Evolutionary conservation across 2,329 filamentous ascomycete genomes (phyloP).

Genomic region (Xylaria arbuscula): DNA sequence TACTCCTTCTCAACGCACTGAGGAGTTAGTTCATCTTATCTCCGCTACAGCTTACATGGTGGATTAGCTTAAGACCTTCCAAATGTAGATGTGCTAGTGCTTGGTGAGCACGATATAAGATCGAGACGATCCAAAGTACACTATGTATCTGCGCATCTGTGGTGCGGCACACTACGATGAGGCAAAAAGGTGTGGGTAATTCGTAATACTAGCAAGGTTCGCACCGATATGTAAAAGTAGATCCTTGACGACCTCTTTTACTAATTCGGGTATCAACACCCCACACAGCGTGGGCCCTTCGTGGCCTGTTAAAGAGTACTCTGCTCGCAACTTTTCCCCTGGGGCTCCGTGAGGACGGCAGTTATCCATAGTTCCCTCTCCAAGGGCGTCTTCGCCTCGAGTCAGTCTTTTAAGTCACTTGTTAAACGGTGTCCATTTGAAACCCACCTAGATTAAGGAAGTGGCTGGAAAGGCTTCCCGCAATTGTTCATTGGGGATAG

Average conservation of each 20-base stretch:
- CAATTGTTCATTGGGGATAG: not conserved
- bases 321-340: slow-evolving; percentile 1
- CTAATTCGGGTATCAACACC: slow-evolving; percentile 19
- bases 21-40: slow-evolving; percentile 18
- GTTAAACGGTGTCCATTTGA: not conserved
- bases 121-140: not conserved
- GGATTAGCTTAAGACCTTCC: slow-evolving; percentile 5
- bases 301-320: slow-evolving; percentile 13
- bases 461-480: slow-evolving; percentile 2
- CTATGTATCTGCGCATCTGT: not conserved
- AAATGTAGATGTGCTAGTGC: slow-evolving; percentile 7
- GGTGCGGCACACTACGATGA: too few species aligned
- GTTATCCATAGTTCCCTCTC: slow-evolving; percentile 1
- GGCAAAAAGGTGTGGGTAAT: not conserved
- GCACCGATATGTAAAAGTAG: not conserved
- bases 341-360: slow-evolving; percentile 3
- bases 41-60: not conserved
- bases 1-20: not conserved
- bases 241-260: slow-evolving; percentile 14
- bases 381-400: slow-evolving; percentile 8
- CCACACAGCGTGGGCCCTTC: slow-evolving; percentile 15
- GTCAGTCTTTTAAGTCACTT: not conserved
- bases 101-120: not conserved
- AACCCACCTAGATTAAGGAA: not conserved
- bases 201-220: slow-evolving; percentile 3